These are phyloP conservation scores for Neltuma alba DNA, from an alignment of 306 rosid species.

Conservation along the genomic window DNA sequence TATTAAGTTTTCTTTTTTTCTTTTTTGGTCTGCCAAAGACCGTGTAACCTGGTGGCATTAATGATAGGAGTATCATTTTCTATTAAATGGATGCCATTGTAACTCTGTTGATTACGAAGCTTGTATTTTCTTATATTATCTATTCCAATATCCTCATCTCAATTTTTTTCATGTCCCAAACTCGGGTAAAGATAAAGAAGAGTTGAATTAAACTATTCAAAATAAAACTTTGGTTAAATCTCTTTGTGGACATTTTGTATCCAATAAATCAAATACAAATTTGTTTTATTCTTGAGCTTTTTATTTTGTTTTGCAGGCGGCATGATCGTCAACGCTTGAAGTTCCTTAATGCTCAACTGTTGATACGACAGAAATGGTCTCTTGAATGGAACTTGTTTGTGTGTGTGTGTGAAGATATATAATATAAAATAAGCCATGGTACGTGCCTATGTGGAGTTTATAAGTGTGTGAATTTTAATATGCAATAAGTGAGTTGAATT, in stretches of 20 bases:
- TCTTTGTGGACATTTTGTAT: not conserved
- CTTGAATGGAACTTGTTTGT: not conserved
- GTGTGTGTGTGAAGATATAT: not conserved
- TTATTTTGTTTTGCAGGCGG: conserved; percentile 42
- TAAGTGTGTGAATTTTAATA: not conserved
- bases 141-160: no score
- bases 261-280: not conserved
- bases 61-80: no score
- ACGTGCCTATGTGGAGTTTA: not conserved
- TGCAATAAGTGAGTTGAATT: no score
- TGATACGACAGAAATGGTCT: not conserved
- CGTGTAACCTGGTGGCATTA: no score
- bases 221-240: not conserved
- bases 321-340: conserved; percentile 41
- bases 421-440: not conserved
- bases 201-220: not conserved
- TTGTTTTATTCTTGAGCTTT: not conserved
- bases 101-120: no score
- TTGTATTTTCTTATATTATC: no score
- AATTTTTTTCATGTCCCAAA: not conserved
- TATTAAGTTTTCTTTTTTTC: no score
- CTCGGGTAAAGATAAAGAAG: rapidly evolving
- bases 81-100: no score
- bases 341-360: not conserved
- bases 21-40: no score